Percentiles rank a stretch among this genome's conserved stretches.
These are phyloP conservation scores for Crucihimalaya himalaica DNA, from an alignment of 345 rosid species.

Conservation along the genomic window DNA sequence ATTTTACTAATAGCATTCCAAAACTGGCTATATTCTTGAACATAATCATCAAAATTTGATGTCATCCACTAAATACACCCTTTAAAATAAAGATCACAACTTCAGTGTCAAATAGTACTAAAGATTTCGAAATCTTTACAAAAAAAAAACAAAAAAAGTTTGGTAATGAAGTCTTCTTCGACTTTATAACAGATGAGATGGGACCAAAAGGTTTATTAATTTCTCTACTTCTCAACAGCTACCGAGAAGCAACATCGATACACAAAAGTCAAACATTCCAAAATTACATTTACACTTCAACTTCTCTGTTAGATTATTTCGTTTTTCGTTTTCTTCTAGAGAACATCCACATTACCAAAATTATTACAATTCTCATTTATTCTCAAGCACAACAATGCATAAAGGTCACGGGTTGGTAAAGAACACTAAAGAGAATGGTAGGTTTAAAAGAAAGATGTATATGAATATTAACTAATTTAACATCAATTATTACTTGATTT, in stretches of 20 bases:
- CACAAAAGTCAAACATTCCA: constrained; percentile 38
- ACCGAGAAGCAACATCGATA: constrained; percentile 14
- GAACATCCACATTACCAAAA: constrained; percentile 9
- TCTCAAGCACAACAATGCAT: not conserved
- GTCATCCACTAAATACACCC: not conserved
- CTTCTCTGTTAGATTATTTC: not conserved
- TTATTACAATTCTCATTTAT: not conserved
- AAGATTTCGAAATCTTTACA: not conserved
- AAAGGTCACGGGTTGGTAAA: constrained; percentile 25
- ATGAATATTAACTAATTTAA: not conserved
- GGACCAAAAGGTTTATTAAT: constrained; percentile 12
- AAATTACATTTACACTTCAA: constrained; percentile 23
- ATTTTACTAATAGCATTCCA: not conserved
- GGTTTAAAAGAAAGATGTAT: constrained; percentile 7
- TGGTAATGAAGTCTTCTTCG: constrained; percentile 9
- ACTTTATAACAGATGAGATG: constrained; percentile 20
- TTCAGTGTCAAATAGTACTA: not conserved
- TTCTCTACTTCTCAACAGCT: constrained; percentile 29
- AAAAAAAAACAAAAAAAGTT: not conserved
- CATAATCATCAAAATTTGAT: not conserved
- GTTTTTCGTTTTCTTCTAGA: constrained; percentile 6
- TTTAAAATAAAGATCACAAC: not conserved
- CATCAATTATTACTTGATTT: not conserved
- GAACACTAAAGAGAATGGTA: constrained; percentile 11
- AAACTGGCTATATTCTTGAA: not conserved